Base-by-base conservation (phyloP, 2,329 filamentous ascomycete genomes). In the Aspergillus sp. region DNA sequence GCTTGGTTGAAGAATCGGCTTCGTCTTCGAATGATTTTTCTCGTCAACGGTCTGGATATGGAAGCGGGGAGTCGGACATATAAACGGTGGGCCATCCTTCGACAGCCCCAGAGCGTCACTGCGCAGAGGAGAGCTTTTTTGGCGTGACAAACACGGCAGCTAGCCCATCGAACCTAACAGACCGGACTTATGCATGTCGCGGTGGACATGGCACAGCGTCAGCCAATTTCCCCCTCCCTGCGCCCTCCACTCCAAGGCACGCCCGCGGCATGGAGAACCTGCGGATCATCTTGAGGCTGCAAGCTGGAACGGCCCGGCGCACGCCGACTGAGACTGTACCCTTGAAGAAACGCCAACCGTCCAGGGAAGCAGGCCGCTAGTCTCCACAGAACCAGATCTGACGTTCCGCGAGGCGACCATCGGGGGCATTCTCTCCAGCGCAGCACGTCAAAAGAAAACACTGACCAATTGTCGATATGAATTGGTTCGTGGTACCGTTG, bases 241-340 rank as follows among this genome's bases (percentile, higher is more conserved):
- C 61, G 65, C 25, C 64, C 62, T 67, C 67, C 63, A 69, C 60
- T 69, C 57, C 57, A 64, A 64, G 57, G 55, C 61, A 49, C 55
- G 53, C 57, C 59, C 55, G 58, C 61, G 57, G 62, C 62, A 66
- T 64, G 61, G 66, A 57, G 62, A 58, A 66, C 58, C 68, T 72
- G 71, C 70, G 70, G 66, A 72, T 72, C 70, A 71, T 69, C 64
- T 63, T 70, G 71, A 71, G 69, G 69, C 70, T 72, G 71, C 69
- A 72, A 71, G 69, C 71, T 74, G 72, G 72, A 70, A 73, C 72
- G 72, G 72, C 65, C 72, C 72, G 72, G 69, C 68, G 71, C 71
- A 72, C 69, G 69, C 66, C 69, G 65, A 72, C 66, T 68, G 69
- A 63, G 63, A 59, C 63, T 63, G 62, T 64, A 65, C 64, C 66